phyloP scores from a whole-genome alignment of 2,329 filamentous ascomycete genomes.

The Neophaeococcomyces mojaviensis region DNA sequence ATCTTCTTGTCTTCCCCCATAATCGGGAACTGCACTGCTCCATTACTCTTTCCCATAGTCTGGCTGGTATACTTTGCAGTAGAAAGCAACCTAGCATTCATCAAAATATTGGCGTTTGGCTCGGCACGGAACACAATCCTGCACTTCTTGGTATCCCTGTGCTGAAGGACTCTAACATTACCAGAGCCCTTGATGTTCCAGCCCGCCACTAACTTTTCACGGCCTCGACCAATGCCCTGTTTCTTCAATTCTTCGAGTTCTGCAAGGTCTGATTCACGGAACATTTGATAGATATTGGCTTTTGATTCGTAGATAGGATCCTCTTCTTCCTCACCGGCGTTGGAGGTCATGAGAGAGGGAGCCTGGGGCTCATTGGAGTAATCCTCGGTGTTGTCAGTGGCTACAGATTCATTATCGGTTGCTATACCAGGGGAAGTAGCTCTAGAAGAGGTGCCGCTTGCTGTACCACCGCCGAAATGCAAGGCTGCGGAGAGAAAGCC shows the following conservation, averaged over 20 bases:
- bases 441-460: slow-evolving; percentile 34
- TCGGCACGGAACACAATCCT: slow-evolving; percentile 68
- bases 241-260: slow-evolving; percentile 35
- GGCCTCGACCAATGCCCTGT: slow-evolving; percentile 32
- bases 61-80: slow-evolving; percentile 54
- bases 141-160: slow-evolving; percentile 60
- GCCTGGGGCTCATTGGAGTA: slow-evolving; percentile 52
- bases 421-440: slow-evolving; percentile 38
- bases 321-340: slow-evolving; percentile 66
- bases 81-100: slow-evolving; percentile 62
- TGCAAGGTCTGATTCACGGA: slow-evolving; percentile 31
- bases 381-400: slow-evolving; percentile 41
- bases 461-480: slow-evolving; percentile 27
- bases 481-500: slow-evolving; percentile 24
- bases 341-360: slow-evolving; percentile 55
- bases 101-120: slow-evolving; percentile 62
- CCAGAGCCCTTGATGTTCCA: slow-evolving; percentile 69
- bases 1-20: slow-evolving; percentile 17
- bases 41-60: slow-evolving; percentile 12
- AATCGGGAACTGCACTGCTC: slow-evolving; percentile 20
- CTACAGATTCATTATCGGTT: slow-evolving; percentile 35
- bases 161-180: slow-evolving; percentile 62
- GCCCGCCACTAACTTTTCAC: slow-evolving; percentile 13
- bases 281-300: slow-evolving; percentile 61
- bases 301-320: slow-evolving; percentile 61